Percentiles rank a stretch among this genome's conserved stretches.
Conservation (phyloP, 1,284 basidiomycete species). For the Veloboletus limbatus region DNA sequence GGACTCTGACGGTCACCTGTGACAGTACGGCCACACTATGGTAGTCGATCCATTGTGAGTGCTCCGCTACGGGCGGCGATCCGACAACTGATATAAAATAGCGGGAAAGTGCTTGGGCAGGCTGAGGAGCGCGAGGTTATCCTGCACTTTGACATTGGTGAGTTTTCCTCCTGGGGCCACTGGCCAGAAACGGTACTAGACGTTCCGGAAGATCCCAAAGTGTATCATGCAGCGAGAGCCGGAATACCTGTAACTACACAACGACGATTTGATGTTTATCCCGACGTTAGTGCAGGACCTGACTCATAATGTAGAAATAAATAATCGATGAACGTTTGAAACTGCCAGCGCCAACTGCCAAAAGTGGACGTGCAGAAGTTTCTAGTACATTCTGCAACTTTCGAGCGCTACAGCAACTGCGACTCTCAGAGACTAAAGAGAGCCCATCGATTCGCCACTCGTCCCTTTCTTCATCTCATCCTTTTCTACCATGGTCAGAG, state of each 20-base stretch:
- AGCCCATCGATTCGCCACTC: conserved; percentile 3
- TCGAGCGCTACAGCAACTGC: conserved; percentile 27
- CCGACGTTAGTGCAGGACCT: conserved; percentile 61
- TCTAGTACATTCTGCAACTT: conserved; percentile 40
- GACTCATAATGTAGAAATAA: no score
- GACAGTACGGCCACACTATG: conserved; percentile 87
- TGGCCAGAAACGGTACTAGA: no score
- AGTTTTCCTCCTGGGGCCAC: conserved; percentile 30
- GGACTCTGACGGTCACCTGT: conserved; percentile 1
- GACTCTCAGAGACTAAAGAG: conserved; percentile 28
- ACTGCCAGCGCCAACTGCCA: conserved; percentile 16
- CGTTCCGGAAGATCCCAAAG: conserved; percentile 60
- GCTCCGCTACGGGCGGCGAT: neutral
- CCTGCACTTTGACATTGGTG: conserved; percentile 79
- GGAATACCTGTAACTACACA: conserved; percentile 89
- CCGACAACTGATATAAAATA: conserved; percentile 31
- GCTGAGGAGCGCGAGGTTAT: conserved; percentile 82
- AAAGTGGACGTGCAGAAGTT: conserved; percentile 31
- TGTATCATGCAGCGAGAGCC: conserved; percentile 66
- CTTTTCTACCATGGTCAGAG: conserved; percentile 57
- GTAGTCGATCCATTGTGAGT: conserved; percentile 85
- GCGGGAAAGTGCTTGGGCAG: conserved; percentile 80
- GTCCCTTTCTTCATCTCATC: conserved; percentile 18
- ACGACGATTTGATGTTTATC: conserved; percentile 89
- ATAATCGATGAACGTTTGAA: neutral